These are phyloP conservation scores for Sicyos edulis DNA, from an alignment of 306 rosid species.

Conservation along the genomic window DNA sequence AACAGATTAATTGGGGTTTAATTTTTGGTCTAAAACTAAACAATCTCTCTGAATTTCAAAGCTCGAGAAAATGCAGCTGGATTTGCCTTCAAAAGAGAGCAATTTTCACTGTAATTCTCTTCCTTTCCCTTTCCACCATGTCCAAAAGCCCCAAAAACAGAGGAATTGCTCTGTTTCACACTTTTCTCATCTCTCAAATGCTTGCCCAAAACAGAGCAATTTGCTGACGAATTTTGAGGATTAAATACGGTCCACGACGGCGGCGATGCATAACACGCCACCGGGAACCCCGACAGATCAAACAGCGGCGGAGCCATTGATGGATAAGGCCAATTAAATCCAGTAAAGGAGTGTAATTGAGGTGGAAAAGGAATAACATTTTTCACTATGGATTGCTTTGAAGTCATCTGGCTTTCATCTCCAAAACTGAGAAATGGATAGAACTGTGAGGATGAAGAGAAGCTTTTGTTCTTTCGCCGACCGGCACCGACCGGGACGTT, in stretches of 20 bases:
- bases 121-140: conserved; percentile 34
- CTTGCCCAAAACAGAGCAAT: conserved; percentile 47
- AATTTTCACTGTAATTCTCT: conserved; percentile 38
- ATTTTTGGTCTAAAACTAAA: conserved; percentile 25
- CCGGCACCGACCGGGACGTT: conserved; percentile 82
- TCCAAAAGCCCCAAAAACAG: conserved; percentile 38
- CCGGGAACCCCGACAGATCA: no score
- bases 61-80: conserved; percentile 83
- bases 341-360: no score
- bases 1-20: not conserved
- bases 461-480: conserved; percentile 72
- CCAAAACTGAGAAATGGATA: no score
- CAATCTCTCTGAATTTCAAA: conserved; percentile 53
- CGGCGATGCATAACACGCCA: no score
- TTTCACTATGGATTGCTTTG: no score
- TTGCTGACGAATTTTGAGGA: conserved; percentile 27
- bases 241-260: no score
- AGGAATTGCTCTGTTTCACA: conserved; percentile 22
- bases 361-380: no score
- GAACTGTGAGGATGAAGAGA: conserved; percentile 33
- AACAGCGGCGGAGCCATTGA: no score
- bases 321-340: no score
- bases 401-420: no score
- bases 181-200: conserved; percentile 57
- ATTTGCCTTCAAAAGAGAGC: conserved; percentile 57